phyloP scores from a whole-genome alignment of 495 filamentous ascomycete genomes.

The Polyplosphaeria fusca region DNA sequence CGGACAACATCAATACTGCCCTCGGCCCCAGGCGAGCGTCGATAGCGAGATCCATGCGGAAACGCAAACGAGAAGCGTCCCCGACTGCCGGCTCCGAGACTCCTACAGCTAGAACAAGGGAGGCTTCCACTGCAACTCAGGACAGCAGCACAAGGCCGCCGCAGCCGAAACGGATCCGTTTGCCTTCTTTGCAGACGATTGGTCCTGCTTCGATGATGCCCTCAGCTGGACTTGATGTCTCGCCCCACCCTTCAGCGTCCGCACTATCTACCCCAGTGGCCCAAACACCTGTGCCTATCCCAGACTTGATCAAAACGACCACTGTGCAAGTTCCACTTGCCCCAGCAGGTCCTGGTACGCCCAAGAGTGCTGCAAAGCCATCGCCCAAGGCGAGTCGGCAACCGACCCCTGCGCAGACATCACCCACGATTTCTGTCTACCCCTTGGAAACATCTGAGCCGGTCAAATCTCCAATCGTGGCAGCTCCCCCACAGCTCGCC shows the following conservation, averaged over 20 bases:
- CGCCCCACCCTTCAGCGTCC: neutral
- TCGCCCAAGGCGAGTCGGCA: constrained; percentile 18
- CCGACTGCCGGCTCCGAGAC: constrained; percentile 2
- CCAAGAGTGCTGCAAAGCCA: constrained; percentile 7
- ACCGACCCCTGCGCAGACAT: constrained; percentile 15
- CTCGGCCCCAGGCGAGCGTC: constrained; percentile 5
- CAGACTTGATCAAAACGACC: constrained; percentile 28
- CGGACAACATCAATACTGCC: constrained; percentile 15
- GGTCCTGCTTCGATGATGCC: constrained; percentile 11
- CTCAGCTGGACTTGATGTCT: neutral
- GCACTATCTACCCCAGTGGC: neutral
- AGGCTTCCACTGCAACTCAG: constrained; percentile 20
- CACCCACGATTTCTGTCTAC: constrained; percentile 21
- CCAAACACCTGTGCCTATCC: constrained; percentile 25
- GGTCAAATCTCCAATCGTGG: neutral
- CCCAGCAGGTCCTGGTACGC: constrained; percentile 33
- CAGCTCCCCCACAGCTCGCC: constrained; percentile 2
- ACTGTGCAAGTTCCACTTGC: constrained; percentile 37
- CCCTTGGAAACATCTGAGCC: constrained; percentile 2
- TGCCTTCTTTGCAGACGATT: constrained; percentile 1
- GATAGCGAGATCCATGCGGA: constrained; percentile 27
- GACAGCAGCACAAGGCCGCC: constrained; percentile 26
- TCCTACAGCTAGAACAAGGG: constrained; percentile 6
- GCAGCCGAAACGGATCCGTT: constrained; percentile 20
- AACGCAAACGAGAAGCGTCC: constrained; percentile 38